Base-by-base conservation (phyloP, 2,329 filamentous ascomycete species). In the Beauveria australis region DNA sequence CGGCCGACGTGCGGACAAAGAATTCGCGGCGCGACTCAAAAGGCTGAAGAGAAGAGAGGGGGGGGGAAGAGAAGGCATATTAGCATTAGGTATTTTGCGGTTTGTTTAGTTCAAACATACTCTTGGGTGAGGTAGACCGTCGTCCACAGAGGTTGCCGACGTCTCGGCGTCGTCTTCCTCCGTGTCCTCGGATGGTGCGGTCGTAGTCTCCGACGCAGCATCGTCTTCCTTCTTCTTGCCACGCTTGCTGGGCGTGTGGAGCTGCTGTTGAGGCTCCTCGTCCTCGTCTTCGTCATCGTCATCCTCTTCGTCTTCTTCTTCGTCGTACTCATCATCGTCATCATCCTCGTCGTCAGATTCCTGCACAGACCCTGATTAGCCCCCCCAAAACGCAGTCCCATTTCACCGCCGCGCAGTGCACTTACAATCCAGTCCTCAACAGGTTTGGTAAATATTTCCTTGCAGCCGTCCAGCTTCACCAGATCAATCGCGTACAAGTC, bases 1-100 rank as follows among this genome's bases (percentile, higher is more conserved):
- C 89, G 63, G 87, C 86, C 0, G 89, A 89, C 0, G 92, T 96
- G 49, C 94, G 85, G 18, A 84, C 84, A 76, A 96, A 97, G 81
- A 97, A 99, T 53, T 96, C 94, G 53, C 92, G 86, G 47, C 95
- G 82, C 1, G 86, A 87, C 71, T 99, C 94, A 68, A 99, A 99
- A 0, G 92, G 91, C 68, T 92, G 14, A 37, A 5, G 2, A 19
- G 18, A n/a, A 33, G 44, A 18, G 22, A n/a, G n/a, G 3, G 9
- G 8, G 3, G 10, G 24, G n/a, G 3, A 4, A 14, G 3, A 16
- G 5, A 37, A 16, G 12, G 33, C 5, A 37, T 37, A 24, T 56
- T 30, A 60, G 54, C 37, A 7, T 10, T 24, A 2, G 2, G 12
- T 24, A 22, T 10, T 14, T 14, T 12, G 19, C 5, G 6, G 16